Evolutionary conservation across 352 stramenopile species (phyloP).

Genomic region (Globisporangium perplexum): DNA sequence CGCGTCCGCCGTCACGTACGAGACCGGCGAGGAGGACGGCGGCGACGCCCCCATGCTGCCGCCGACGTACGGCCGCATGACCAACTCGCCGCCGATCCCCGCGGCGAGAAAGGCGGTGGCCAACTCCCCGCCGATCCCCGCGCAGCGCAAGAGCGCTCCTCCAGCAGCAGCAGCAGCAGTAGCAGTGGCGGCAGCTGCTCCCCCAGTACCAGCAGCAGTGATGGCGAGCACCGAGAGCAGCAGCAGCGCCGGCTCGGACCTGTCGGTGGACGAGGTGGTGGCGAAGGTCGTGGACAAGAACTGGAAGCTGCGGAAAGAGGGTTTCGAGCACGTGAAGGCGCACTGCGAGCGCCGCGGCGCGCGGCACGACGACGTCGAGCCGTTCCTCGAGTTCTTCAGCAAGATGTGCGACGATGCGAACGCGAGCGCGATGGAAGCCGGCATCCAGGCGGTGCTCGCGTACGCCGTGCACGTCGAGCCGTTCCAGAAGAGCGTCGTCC

Average conservation of each 20-base stretch:
- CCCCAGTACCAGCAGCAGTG: slow-evolving; percentile 1
- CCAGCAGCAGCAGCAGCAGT: slow-evolving; percentile 1
- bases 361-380: slow-evolving; percentile 34
- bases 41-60: slow-evolving; percentile 18
- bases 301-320: slow-evolving; percentile 85
- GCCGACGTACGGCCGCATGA: slow-evolving; percentile 18
- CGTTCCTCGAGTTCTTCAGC: slow-evolving; percentile 51
- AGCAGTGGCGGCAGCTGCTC: background rate
- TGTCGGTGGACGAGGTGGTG: slow-evolving; percentile 42
- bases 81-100: slow-evolving; percentile 33
- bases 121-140: slow-evolving; percentile 24
- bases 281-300: slow-evolving; percentile 74
- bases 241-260: slow-evolving; percentile 9
- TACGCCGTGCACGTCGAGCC: slow-evolving; percentile 61
- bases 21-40: slow-evolving; percentile 16
- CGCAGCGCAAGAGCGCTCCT: slow-evolving; percentile 4
- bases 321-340: slow-evolving; percentile 66
- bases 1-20: slow-evolving; percentile 75
- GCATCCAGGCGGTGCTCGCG: slow-evolving; percentile 62
- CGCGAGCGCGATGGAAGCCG: slow-evolving; percentile 75
- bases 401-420: slow-evolving; percentile 86
- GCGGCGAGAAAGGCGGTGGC: slow-evolving; percentile 10
- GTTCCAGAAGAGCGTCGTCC: slow-evolving; percentile 66
- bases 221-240: slow-evolving; percentile 3
- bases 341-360: slow-evolving; percentile 46